Base-by-base conservation (phyloP, 2,329 filamentous ascomycete genomes). In the Cyclaneusma minus region DNA sequence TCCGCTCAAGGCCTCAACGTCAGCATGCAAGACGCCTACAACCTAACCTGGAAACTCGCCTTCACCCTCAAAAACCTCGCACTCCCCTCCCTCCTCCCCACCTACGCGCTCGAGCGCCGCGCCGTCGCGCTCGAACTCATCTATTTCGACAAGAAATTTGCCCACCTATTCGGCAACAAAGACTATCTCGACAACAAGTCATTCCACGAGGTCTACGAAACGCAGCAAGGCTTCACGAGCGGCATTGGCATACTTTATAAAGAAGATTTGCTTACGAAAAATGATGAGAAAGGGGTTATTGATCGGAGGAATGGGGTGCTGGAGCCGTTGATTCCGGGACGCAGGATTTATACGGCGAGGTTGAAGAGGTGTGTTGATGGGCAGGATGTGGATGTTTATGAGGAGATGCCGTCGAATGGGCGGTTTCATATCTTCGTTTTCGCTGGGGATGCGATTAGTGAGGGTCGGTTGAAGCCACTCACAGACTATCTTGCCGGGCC, bases 81-180 rank as follows among this genome's bases (percentile, higher is more conserved):
- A 1, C 31, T 28, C 1, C 49, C 53, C 0, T 47, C 42, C 2
- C 33, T 67, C n/a, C 42, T 68, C 4, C 45, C 56, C 34, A 66
- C 63, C 2, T 68, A 68, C 29, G 55, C 62, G 1, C 36, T 51
- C 2, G 64, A 68, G 40, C 49, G 64, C 11, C 56, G 62, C 5
- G 53, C 51, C 4, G 62, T 79, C 2, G 75, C 75, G 0, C 55
- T 70, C 30, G 62, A 72, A 19, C 58, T 80, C 1, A 79, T 81
- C 33, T 54, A 58, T 4, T 69, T 72, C 33, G 67, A 72, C 36
- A 59, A 64, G 31, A 54, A 51, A 18, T 68, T 71, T 35, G 62
- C 60, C 4, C 51, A 59, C 2, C 51, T 73, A 1, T 73, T 72
- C 43, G 1, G 66, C 59, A 17, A 70, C 65, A 41, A 65, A 31